Base-by-base conservation (phyloP, 768 basidiomycete genomes). In the Cubamyces lactineus region DNA sequence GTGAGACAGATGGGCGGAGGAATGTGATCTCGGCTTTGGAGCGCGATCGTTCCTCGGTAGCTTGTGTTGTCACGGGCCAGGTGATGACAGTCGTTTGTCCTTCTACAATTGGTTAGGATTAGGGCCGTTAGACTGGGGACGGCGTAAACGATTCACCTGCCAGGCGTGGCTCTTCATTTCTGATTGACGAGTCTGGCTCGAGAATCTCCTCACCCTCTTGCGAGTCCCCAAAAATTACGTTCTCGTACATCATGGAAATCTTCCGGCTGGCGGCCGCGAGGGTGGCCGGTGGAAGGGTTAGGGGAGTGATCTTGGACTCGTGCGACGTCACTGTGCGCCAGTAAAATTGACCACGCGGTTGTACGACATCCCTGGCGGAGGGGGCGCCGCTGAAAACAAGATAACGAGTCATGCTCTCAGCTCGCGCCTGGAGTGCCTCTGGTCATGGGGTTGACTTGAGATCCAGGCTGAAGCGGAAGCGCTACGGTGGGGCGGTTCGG, bases 241-340 rank as follows among this genome's bases (percentile, higher is more conserved):
- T 89, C 68, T 86, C 78, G 67, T 92, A 92, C 23, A 91, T 72
- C 53, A 82, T 59, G 0, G 91, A 92, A 46, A 93, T 86, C 41
- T 87, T 79, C n/a, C 78, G 78, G 69, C 82, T 88, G 8, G 87
- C 89, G 4, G 82, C 86, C 65, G 88, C 86, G 43, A 90, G 70
- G 0, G 85, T 86, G 19, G 81, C 81, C 12, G 79, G 76, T 5
- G 82, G 84, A n/a, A 85, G 49, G 46, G 38, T 66, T 34, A 47
- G 62, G 55, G n/a, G 60, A 34, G 28, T 52, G 3, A 52, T 26
- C 24, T 49, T 48, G 8, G 63, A 28, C 3, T 60, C 41, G 38
- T 28, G 55, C 5, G 79, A 75, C n/a, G 79, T 72, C 5, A 80
- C 63, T 0, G 79, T 83, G 43, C 75, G 77, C 85, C 85, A 87